Conservation (phyloP, 345 rosid genomes). For the Sonneratia caseolaris region DNA sequence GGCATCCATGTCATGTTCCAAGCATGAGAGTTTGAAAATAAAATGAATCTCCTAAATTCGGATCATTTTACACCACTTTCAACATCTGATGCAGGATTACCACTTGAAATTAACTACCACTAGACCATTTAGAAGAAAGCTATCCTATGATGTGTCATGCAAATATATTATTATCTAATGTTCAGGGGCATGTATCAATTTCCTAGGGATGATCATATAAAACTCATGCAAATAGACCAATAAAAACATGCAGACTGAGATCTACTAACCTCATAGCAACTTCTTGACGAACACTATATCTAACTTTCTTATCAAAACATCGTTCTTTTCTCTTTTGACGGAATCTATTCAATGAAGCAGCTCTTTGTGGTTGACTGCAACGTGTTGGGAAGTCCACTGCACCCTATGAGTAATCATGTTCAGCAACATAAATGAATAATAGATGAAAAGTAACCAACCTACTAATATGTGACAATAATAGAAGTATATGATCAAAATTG, state of each 20-base stretch:
- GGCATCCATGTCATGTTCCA: not conserved
- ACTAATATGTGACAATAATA: not conserved
- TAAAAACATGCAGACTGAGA: not conserved
- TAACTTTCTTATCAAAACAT: slow-evolving; percentile 39
- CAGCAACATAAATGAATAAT: not conserved
- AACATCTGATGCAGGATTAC: not conserved
- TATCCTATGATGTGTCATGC: not conserved
- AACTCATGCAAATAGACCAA: not conserved
- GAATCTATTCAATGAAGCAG: slow-evolving; percentile 33
- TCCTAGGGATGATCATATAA: not conserved
- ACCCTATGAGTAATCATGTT: not conserved
- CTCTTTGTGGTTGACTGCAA: slow-evolving; percentile 33
- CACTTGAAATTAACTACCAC: not conserved
- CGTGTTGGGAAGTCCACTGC: slow-evolving; percentile 20
- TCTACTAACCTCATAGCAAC: slow-evolving; percentile 32
- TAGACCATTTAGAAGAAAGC: not conserved
- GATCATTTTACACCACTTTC: too few relatives aligned
- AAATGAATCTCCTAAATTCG: too few relatives aligned
- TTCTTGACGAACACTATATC: slow-evolving; percentile 40
- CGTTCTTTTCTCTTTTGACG: slow-evolving; percentile 41
- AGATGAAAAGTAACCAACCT: not conserved
- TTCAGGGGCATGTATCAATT: not conserved
- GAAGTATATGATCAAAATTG: not conserved
- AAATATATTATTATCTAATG: not conserved
- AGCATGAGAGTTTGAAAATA: too few relatives aligned